Evolutionary conservation across 768 basidiomycete species (phyloP).

Genomic region (Termitomyces sp.): DNA sequence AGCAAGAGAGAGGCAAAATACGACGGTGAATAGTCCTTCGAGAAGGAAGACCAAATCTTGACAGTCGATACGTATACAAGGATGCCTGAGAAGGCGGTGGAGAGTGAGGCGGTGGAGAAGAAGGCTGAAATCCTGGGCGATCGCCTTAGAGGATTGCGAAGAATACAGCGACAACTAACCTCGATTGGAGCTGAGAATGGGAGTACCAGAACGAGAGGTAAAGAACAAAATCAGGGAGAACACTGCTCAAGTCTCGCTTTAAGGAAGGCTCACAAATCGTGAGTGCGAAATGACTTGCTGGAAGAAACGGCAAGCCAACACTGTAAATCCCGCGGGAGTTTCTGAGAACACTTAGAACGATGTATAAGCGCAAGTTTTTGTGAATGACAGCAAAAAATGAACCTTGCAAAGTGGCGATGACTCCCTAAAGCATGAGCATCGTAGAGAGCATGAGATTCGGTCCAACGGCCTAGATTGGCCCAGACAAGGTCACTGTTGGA

Average conservation of each 20-base stretch:
- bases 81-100: slow-evolving; percentile 67
- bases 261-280: neutral
- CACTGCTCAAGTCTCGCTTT: slow-evolving; percentile 34
- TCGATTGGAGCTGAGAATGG: slow-evolving; percentile 45
- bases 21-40: slow-evolving; percentile 60
- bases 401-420: slow-evolving; percentile 12
- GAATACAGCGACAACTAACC: slow-evolving; percentile 12
- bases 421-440: slow-evolving; percentile 7
- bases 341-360: slow-evolving; percentile 37
- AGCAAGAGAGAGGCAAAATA: slow-evolving; percentile 46
- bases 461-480: slow-evolving; percentile 8
- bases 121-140: slow-evolving; percentile 40
- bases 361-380: neutral
- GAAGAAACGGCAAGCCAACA: slow-evolving; percentile 46
- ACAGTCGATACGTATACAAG: slow-evolving; percentile 63
- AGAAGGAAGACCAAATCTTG: slow-evolving; percentile 72
- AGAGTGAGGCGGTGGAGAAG: slow-evolving; percentile 51
- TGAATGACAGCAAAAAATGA: too few relatives aligned
- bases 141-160: slow-evolving; percentile 27
- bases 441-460: slow-evolving; percentile 15
- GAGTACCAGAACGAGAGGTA: slow-evolving; percentile 57
- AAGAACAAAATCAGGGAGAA: slow-evolving; percentile 56
- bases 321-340: slow-evolving; percentile 41
- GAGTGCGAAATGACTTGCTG: slow-evolving; percentile 23
- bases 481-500: neutral